A percentile compares a stretch with the other conserved stretches of the same genome.
Conservation (phyloP, 306 rosid genomes). For the Castanospermum australe region DNA sequence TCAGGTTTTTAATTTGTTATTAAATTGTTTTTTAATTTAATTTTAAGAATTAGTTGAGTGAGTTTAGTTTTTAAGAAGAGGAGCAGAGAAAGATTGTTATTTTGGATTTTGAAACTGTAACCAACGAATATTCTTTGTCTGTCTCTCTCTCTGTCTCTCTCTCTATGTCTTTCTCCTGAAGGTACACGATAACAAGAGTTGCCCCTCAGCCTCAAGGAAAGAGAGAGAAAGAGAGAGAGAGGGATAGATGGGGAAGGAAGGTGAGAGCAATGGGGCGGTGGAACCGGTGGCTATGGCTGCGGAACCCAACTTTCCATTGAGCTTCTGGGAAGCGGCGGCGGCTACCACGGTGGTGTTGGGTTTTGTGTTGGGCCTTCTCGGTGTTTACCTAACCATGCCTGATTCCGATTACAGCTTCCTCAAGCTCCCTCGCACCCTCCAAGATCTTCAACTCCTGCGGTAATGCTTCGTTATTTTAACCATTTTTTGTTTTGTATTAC, state of each 20-base stretch:
- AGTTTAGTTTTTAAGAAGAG: too few relatives aligned
- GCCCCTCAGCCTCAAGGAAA: too few relatives aligned
- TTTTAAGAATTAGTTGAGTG: too few relatives aligned
- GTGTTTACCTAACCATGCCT: conserved; percentile 87
- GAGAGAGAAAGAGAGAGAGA: not conserved
- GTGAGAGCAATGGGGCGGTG: conserved; percentile 18
- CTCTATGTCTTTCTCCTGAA: too few relatives aligned
- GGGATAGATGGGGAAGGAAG: conserved; percentile 35
- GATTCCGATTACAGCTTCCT: conserved; percentile 96
- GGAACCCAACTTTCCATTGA: conserved; percentile 52
- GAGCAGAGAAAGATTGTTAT: too few relatives aligned
- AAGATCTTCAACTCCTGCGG: conserved; percentile 86
- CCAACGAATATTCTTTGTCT: too few relatives aligned
- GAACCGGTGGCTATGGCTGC: not conserved
- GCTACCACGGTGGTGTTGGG: conserved; percentile 68
- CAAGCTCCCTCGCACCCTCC: conserved; percentile 83
- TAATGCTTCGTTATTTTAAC: conserved; percentile 24
- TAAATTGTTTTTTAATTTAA: too few relatives aligned
- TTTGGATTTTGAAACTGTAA: too few relatives aligned
- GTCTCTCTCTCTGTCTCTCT: too few relatives aligned
- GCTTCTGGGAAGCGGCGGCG: conserved; percentile 61
- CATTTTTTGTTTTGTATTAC: too few relatives aligned
- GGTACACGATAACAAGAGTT: too few relatives aligned
- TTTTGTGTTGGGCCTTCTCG: conserved; percentile 50
- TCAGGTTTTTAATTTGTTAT: too few relatives aligned